Conservation (phyloP, 192 early-diverging fungal genomes). For the Diversispora eburnea region DNA sequence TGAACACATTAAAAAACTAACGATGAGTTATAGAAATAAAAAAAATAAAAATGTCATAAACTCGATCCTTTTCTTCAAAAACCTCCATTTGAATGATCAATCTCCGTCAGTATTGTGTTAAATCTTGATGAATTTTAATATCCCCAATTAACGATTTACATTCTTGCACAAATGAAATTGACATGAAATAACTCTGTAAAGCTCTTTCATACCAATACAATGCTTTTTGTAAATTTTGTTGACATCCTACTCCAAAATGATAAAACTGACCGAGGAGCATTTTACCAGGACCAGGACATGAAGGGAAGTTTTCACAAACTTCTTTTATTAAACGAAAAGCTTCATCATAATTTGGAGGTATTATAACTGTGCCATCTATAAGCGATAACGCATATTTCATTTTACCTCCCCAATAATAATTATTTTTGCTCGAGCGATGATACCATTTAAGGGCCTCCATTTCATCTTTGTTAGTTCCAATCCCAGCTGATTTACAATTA, state of each 20-base stretch:
- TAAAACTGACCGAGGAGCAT: neutral
- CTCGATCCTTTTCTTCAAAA: too few species aligned
- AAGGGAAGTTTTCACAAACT: neutral
- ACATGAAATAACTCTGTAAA: slow-evolving; percentile 4
- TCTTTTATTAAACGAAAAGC: neutral
- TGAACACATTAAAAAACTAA: too few species aligned
- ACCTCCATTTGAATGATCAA: too few species aligned
- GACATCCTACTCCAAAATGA: slow-evolving; percentile 6
- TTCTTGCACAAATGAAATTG: neutral
- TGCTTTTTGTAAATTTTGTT: slow-evolving; percentile 8
- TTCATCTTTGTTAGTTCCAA: neutral
- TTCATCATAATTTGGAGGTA: neutral
- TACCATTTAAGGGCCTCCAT: neutral
- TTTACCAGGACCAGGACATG: slow-evolving; percentile 5
- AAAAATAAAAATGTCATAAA: too few species aligned
- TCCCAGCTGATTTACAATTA: slow-evolving; percentile 5
- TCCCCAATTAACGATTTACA: slow-evolving; percentile 6
- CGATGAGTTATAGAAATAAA: too few species aligned
- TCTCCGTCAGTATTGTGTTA: too few species aligned
- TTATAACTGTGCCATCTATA: neutral
- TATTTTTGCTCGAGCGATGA: neutral
- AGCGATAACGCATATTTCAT: slow-evolving; percentile 7
- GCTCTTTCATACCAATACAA: slow-evolving; percentile 15
- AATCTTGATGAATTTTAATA: neutral
- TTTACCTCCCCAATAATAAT: slow-evolving; percentile 25